Conservation (phyloP, 495 filamentous ascomycete genomes). For the Talaromyces adpressus region DNA sequence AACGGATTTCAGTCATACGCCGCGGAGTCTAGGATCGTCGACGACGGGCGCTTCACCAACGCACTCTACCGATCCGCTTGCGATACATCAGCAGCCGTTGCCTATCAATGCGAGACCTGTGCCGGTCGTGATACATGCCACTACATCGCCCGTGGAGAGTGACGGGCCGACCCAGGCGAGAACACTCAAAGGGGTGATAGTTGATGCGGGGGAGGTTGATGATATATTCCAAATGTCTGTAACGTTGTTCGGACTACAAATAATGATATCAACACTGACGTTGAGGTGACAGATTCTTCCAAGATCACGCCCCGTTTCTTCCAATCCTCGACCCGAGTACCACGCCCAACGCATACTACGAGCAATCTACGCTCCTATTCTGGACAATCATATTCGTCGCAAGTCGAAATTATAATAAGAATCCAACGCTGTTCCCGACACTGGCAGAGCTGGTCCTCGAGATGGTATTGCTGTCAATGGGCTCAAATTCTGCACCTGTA, state of each 20-base stretch:
- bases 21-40: neutral
- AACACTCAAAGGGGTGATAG: constrained; percentile 19
- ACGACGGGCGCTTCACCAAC: neutral
- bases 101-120: neutral
- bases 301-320: constrained; percentile 36
- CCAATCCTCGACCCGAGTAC: constrained; percentile 35
- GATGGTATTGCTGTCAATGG: constrained; percentile 36
- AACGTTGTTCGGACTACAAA: neutral
- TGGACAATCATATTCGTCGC: constrained; percentile 40
- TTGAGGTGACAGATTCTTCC: constrained; percentile 32
- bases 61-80: neutral
- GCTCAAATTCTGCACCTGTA: constrained; percentile 30
- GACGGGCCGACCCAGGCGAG: constrained; percentile 13
- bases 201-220: constrained; percentile 29
- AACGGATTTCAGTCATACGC: constrained; percentile 20
- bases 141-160: neutral
- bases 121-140: neutral
- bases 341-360: constrained; percentile 35
- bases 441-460: constrained; percentile 33
- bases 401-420: constrained; percentile 21
- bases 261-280: neutral
- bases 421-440: constrained; percentile 36
- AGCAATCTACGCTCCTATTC: constrained; percentile 41
- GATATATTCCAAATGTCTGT: constrained; percentile 28
- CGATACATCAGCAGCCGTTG: neutral